Percentiles rank a stretch among this genome's conserved stretches.
phyloP scores from a whole-genome alignment of 352 stramenopile species.

The Globisporangium parvum region DNA sequence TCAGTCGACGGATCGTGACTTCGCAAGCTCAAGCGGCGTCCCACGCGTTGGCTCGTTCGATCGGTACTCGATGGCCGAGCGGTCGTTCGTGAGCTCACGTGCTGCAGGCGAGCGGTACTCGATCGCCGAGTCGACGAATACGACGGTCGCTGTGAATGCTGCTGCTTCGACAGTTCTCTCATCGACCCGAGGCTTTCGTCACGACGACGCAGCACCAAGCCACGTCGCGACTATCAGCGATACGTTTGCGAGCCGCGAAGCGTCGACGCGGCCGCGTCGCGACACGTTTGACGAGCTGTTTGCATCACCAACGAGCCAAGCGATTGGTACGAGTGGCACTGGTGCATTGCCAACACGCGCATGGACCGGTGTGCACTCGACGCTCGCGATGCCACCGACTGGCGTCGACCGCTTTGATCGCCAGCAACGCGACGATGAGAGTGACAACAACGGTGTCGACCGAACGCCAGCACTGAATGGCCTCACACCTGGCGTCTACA shows the following conservation, averaged over 20 bases:
- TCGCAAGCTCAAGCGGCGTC: neutral
- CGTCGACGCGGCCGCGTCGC: constrained; percentile 24
- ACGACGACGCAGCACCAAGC: neutral
- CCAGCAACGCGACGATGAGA: constrained; percentile 12
- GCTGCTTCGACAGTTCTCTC: too few relatives aligned
- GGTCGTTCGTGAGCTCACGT: constrained; percentile 2
- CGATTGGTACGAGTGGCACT: neutral
- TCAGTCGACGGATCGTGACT: neutral
- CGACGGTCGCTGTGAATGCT: too few relatives aligned
- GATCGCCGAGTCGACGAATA: constrained; percentile 15
- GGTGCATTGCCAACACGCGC: neutral
- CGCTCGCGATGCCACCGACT: constrained; percentile 11
- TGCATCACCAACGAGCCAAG: constrained; percentile 36
- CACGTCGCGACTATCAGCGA: neutral
- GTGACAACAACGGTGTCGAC: neutral
- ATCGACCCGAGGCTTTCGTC: too few relatives aligned
- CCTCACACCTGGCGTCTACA: constrained; percentile 2
- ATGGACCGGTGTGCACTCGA: constrained; percentile 7
- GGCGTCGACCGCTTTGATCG: constrained; percentile 55
- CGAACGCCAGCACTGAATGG: neutral
- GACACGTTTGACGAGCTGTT: constrained; percentile 78
- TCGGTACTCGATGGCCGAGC: constrained; percentile 7
- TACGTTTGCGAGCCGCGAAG: neutral
- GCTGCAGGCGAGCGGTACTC: constrained; percentile 21
- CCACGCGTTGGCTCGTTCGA: constrained; percentile 5